Percentiles rank a stretch among this genome's conserved stretches.
Evolutionary conservation across 768 basidiomycete genomes (phyloP).

Genomic region (Lactarius deliciosus): DNA sequence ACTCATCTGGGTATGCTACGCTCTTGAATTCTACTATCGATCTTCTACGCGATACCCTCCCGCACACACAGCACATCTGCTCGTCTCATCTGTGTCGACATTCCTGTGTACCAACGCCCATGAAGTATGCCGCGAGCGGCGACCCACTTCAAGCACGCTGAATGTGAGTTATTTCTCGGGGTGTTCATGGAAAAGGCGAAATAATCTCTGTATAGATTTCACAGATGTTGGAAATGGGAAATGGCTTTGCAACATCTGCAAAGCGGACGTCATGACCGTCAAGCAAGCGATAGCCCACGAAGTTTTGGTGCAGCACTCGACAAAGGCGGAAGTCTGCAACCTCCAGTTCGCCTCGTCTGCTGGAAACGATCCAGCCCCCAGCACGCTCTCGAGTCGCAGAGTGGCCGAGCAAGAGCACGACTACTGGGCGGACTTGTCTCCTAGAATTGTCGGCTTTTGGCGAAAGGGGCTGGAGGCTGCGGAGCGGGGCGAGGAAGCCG

Average conservation of each 20-base stretch:
- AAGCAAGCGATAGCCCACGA: constrained; percentile 39
- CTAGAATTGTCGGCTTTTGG: constrained; percentile 27
- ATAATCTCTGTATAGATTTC: constrained; percentile 32
- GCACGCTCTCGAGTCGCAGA: constrained; percentile 9
- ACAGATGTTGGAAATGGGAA: constrained; percentile 29
- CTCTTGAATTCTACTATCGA: constrained; percentile 25
- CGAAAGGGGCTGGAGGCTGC: constrained; percentile 26
- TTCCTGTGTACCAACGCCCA: constrained; percentile 5
- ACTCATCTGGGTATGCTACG: constrained; percentile 23
- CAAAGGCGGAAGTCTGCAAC: constrained; percentile 23
- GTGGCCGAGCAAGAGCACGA: constrained; percentile 21
- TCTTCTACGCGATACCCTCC: constrained; percentile 15
- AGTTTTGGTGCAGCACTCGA: constrained; percentile 31
- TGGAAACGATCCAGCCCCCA: background rate
- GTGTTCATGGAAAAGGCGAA: background rate
- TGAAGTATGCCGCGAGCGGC: constrained; percentile 26
- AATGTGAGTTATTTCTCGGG: background rate
- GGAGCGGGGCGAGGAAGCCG: constrained; percentile 27
- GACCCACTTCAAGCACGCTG: constrained; percentile 14
- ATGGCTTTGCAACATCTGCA: constrained; percentile 40
- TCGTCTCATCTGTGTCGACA: background rate
- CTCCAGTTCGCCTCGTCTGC: constrained; percentile 23
- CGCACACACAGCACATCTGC: constrained; percentile 2
- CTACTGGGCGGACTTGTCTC: constrained; percentile 27
- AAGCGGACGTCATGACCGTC: constrained; percentile 32